These are phyloP conservation scores for Withania somnifera DNA, from an alignment of 305 asterid species.

Conservation along the genomic window DNA sequence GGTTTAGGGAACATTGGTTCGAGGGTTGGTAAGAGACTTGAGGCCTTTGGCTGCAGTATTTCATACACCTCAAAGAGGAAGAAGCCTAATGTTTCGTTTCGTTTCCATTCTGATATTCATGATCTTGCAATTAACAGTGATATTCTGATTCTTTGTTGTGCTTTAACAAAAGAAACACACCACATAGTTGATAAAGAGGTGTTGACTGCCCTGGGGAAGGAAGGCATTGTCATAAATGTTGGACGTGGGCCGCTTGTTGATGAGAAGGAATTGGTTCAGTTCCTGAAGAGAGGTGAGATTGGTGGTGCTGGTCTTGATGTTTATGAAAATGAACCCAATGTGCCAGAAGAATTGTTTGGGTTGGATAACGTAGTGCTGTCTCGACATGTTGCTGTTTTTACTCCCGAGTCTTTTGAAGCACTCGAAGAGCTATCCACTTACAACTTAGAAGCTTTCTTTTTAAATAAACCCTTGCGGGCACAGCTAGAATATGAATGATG, in stretches of 20 bases:
- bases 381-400: conserved; percentile 33
- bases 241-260: conserved; percentile 49
- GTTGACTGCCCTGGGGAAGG: conserved; percentile 39
- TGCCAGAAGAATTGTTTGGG: conserved; percentile 30
- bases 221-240: conserved; percentile 36
- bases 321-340: conserved; percentile 50
- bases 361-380: conserved; percentile 59
- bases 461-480: conserved; percentile 26
- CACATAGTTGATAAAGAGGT: conserved; percentile 35
- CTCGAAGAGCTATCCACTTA: conserved; percentile 12
- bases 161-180: conserved; percentile 40
- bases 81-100: conserved; percentile 25
- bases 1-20: conserved; percentile 61
- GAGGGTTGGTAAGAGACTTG: conserved; percentile 44
- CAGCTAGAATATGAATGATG: conserved; percentile 15
- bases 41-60: conserved; percentile 45
- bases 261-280: conserved; percentile 47
- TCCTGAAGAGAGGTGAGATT: conserved; percentile 40
- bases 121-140: conserved; percentile 40
- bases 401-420: conserved; percentile 26
- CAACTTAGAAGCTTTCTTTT: conserved; percentile 46
- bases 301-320: conserved; percentile 75
- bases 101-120: conserved; percentile 18
- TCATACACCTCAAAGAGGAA: conserved; percentile 43
- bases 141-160: conserved; percentile 33